Percentiles rank a stretch among this genome's conserved stretches.
phyloP scores from a whole-genome alignment of 1,139 yeast species.

The Pichia sp. region DNA sequence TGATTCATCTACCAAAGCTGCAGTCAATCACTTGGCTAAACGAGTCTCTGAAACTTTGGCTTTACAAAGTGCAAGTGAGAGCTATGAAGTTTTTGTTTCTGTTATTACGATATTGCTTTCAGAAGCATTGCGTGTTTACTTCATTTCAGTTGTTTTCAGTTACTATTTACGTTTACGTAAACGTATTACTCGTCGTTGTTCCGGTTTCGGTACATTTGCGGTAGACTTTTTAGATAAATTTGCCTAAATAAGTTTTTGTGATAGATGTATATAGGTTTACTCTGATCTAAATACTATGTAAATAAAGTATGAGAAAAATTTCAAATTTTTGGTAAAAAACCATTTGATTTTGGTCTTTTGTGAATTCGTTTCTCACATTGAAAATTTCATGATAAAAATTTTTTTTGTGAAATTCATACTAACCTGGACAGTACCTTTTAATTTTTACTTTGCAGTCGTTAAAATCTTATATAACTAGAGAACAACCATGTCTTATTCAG shows the following conservation, averaged over 20 bases:
- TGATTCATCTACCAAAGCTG: not conserved
- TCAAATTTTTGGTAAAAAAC: too few relatives aligned
- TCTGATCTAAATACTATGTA: too few relatives aligned
- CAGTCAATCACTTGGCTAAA: conserved; percentile 5
- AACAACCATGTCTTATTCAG: conserved; percentile 7
- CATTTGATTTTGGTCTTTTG: too few relatives aligned
- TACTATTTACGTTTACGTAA: conserved; percentile 14
- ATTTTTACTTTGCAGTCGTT: not conserved
- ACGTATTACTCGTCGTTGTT: conserved; percentile 10
- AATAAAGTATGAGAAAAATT: too few relatives aligned
- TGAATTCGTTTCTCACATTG: too few relatives aligned
- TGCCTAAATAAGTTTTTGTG: too few relatives aligned
- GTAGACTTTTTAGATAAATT: conserved; percentile 11
- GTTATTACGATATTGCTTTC: conserved; percentile 46
- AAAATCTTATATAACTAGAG: not conserved
- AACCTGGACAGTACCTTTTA: not conserved
- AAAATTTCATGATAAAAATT: too few relatives aligned
- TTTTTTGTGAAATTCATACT: not conserved
- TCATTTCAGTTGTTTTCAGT: conserved; percentile 50
- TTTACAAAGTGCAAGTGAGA: conserved; percentile 34
- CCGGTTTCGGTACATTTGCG: conserved; percentile 7
- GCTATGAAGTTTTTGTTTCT: conserved; percentile 67
- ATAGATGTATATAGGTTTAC: too few relatives aligned
- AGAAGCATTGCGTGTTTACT: conserved; percentile 53
- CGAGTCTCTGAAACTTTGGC: conserved; percentile 16